Percentiles rank a stretch among this genome's conserved stretches.
phyloP scores from a whole-genome alignment of 2,329 filamentous ascomycete species.

The Fusarium metavorans region DNA sequence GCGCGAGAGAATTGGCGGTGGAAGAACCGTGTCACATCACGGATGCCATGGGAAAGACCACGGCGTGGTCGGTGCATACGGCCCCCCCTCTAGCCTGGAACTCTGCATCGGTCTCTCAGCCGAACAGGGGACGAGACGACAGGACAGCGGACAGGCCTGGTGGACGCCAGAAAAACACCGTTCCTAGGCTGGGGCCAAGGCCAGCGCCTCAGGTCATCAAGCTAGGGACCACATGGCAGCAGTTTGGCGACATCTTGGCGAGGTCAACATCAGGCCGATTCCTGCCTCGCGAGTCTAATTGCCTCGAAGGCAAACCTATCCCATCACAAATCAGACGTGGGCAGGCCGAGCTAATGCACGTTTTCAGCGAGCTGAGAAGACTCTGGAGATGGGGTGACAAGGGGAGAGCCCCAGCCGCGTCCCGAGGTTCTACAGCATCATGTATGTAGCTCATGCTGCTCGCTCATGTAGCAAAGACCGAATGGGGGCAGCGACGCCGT shows the following conservation, averaged over 20 bases:
- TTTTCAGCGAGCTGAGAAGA: constrained; percentile 29
- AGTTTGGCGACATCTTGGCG: not conserved
- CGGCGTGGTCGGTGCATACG: constrained; percentile 26
- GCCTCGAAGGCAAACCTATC: not conserved
- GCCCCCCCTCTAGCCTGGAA: constrained; percentile 27
- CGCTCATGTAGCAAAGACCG: constrained; percentile 17
- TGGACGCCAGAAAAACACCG: constrained; percentile 5
- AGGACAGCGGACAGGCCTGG: constrained; percentile 13
- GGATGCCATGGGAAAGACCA: constrained; percentile 12
- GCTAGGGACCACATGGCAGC: not conserved
- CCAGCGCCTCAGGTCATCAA: constrained; percentile 2
- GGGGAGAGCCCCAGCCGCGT: constrained; percentile 15
- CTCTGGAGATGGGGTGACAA: constrained; percentile 8
- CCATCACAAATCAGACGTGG: constrained; percentile 10
- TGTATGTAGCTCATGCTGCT: constrained; percentile 15
- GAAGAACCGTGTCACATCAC: constrained; percentile 30
- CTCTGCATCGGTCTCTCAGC: constrained; percentile 34
- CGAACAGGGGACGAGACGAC: constrained; percentile 36
- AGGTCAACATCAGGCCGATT: not conserved
- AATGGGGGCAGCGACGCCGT: constrained; percentile 16
- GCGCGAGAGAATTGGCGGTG: constrained; percentile 28
- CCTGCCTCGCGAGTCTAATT: not conserved
- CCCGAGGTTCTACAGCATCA: constrained; percentile 33
- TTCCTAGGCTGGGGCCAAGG: not conserved
- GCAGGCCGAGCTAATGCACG: constrained; percentile 20